Base-by-base conservation (phyloP, 495 filamentous ascomycete species). In the Trichodelitschia bisporula region DNA sequence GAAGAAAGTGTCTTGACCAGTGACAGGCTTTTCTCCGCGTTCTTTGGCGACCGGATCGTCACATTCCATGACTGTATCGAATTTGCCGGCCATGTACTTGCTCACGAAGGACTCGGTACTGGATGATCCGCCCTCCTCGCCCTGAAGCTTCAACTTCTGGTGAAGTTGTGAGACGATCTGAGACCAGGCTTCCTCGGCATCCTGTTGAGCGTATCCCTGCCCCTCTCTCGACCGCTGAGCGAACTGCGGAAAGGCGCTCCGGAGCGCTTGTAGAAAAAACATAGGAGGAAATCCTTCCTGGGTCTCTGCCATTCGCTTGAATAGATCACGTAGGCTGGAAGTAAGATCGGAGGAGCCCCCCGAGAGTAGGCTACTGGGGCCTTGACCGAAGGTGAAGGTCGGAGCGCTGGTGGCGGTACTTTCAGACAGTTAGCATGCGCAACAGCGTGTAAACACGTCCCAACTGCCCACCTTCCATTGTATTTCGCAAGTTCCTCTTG, bases 141-240 rank as follows among this genome's bases (percentile, higher is more conserved):
- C 62, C 34, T 64, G 65, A 32, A 75, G 53, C 45, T 71, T 74
- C 32, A 93, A 52, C 46, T 77, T 89, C 38, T 73, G 62, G 19
- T 74, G 69, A 27, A 97, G 56, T 46, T 84, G 75, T n/a, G 68
- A 66, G 4, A 97, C 48, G 30, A 97, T 92, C 46, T 95, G 84
- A 14, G 89, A 89, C 77, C 84, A 97, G 12, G 82, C 90, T 48
- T 97, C 86, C 45, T 97, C 86, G 1, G 86, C 86, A 56, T 97
- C 86, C 52, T 97, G 86, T 45, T 97, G 86, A 4, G 84, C 78
- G 45, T 69, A 95, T 2, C 78, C 82, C 27, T 69, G 61, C 0
- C 79, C 79, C 19, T 69, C 72, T 39, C 72, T 77, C 15, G 77
- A 65, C 37, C 64, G 62, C 53, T 97, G 78, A 14, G 77, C 80